These are phyloP conservation scores for Xylaria bambusicola DNA, from an alignment of 495 filamentous ascomycete species.

Conservation along the genomic window DNA sequence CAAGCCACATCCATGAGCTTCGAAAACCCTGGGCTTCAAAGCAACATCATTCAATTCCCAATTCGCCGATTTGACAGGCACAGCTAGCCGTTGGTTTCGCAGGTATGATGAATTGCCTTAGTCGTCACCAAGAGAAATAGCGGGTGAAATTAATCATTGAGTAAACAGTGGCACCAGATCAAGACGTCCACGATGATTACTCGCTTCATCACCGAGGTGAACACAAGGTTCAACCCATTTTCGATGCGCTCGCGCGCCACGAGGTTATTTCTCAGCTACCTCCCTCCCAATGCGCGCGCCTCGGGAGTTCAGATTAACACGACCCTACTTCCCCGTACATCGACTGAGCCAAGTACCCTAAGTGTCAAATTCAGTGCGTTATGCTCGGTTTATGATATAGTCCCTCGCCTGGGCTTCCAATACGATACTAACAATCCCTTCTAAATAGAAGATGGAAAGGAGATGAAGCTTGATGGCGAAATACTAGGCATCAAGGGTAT, in stretches of 20 bases:
- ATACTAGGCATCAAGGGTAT: constrained; percentile 84
- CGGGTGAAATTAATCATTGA: neutral
- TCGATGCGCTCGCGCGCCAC: constrained; percentile 71
- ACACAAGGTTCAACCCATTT: constrained; percentile 92
- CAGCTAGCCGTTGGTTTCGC: neutral
- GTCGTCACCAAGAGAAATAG: too few relatives aligned
- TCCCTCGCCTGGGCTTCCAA: too few relatives aligned
- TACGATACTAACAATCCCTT: constrained; percentile 16
- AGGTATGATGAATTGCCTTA: neutral
- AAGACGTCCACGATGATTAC: constrained; percentile 73
- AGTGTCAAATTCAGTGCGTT: constrained; percentile 79
- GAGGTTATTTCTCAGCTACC: constrained; percentile 79
- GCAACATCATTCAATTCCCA: neutral
- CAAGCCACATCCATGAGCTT: constrained; percentile 13
- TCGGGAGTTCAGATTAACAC: constrained; percentile 75
- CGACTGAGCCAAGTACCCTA: constrained; percentile 62
- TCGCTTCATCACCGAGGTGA: constrained; percentile 78
- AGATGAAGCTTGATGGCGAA: constrained; percentile 68
- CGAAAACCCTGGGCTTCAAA: constrained; percentile 14
- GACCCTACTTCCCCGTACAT: constrained; percentile 68
- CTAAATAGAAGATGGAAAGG: constrained; percentile 76
- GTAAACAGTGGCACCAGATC: neutral
- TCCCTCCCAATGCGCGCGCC: constrained; percentile 77
- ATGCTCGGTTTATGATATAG: neutral
- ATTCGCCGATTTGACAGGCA: neutral